Conservation (phyloP, 805 yeast species). For the Danielozyma ontarioensis region DNA sequence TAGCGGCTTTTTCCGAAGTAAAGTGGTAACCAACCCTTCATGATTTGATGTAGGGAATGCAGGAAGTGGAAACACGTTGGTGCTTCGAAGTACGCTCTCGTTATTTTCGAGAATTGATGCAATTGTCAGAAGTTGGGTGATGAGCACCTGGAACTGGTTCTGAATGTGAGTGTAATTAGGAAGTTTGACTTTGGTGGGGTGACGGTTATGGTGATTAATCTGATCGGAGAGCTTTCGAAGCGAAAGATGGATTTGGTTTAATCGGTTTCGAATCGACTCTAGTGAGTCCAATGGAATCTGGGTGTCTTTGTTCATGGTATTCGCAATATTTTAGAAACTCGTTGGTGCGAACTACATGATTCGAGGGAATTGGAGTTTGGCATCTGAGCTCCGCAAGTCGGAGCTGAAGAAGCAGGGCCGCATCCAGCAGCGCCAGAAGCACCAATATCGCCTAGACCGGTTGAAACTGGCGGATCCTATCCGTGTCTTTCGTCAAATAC, state of each 20-base stretch:
- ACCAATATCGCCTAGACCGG: constrained; percentile 19
- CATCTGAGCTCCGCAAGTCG: constrained; percentile 31
- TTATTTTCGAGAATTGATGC: constrained; percentile 62
- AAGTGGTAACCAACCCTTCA: constrained; percentile 75
- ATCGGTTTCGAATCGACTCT: constrained; percentile 35
- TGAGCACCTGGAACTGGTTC: constrained; percentile 74
- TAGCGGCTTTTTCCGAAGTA: constrained; percentile 77
- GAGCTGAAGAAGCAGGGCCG: constrained; percentile 31
- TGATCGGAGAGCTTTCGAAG: constrained; percentile 34
- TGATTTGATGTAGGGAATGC: constrained; percentile 82
- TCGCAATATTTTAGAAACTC: constrained; percentile 1
- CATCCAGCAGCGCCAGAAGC: constrained; percentile 33
- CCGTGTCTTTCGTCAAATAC: constrained; percentile 26
- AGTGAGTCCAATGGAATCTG: constrained; percentile 33
- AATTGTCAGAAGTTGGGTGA: constrained; percentile 80
- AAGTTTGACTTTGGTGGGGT: constrained; percentile 30
- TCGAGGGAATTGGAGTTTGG: constrained; percentile 27
- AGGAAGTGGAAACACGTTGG: constrained; percentile 81
- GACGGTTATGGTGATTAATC: constrained; percentile 29
- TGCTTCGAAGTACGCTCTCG: constrained; percentile 51
- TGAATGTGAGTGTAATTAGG: constrained; percentile 64
- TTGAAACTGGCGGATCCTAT: constrained; percentile 31
- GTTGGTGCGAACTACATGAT: constrained; percentile 11
- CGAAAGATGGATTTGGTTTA: constrained; percentile 39
- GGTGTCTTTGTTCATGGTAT: constrained; percentile 8